These are phyloP conservation scores for Hyparrhenia diplandra DNA, from an alignment of 176 grass and related monocot species.

Conservation along the genomic window DNA sequence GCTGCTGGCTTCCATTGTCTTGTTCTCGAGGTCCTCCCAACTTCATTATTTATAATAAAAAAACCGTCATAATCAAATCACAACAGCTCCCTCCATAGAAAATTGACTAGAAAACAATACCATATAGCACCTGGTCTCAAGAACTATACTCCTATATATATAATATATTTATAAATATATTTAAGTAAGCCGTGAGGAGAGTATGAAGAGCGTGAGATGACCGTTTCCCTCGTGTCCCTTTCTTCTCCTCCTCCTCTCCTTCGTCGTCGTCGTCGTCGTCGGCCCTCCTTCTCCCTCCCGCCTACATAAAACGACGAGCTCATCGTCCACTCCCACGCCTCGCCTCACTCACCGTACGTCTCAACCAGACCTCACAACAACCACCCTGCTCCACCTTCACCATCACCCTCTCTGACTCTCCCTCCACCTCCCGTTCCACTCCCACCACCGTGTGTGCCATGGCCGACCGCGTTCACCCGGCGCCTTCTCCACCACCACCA, in stretches of 20 bases:
- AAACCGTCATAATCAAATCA: background rate
- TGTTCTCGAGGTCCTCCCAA: background rate
- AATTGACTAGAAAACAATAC: background rate
- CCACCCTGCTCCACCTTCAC: background rate
- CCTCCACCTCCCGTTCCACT: too few relatives aligned
- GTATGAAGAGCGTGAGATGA: background rate
- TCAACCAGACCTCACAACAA: background rate
- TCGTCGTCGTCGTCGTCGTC: background rate
- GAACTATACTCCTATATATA: too few relatives aligned
- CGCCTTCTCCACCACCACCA: background rate
- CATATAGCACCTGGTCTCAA: background rate
- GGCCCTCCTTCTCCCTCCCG: background rate
- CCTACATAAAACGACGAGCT: background rate
- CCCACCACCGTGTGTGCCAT: background rate
- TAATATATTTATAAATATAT: too few relatives aligned
- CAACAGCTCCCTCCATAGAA: background rate
- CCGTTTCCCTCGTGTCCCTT: slow-evolving; percentile 10
- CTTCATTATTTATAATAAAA: background rate
- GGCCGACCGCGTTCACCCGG: slow-evolving; percentile 48
- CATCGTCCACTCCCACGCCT: background rate
- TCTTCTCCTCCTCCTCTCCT: too few relatives aligned
- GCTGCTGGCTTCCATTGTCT: background rate
- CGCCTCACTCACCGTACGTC: background rate
- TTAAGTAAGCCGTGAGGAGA: too few relatives aligned
- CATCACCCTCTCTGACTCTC: background rate